These are phyloP conservation scores for Candida tropicalis DNA, from an alignment of 1,139 yeast genomes.

Conservation along the genomic window DNA sequence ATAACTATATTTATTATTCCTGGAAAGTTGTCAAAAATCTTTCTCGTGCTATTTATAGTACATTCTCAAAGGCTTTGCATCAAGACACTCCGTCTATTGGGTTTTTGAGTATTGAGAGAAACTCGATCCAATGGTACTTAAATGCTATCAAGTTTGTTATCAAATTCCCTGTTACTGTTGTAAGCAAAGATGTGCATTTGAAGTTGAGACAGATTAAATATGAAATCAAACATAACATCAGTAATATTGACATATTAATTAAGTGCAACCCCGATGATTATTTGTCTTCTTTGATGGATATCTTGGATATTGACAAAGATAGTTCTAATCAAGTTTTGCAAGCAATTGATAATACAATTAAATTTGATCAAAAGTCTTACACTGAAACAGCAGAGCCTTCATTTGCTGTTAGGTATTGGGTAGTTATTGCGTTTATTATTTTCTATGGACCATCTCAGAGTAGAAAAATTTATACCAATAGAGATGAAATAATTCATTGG, in stretches of 20 bases:
- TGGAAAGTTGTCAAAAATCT: slow-evolving; percentile 9
- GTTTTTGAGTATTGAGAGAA: slow-evolving; percentile 10
- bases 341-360: slow-evolving; percentile 11
- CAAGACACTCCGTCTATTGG: slow-evolving; percentile 18
- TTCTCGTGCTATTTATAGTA: slow-evolving; percentile 9
- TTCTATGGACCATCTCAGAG: slow-evolving; percentile 61
- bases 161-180: slow-evolving; percentile 23
- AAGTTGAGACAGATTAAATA: slow-evolving; percentile 23
- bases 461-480: slow-evolving; percentile 47
- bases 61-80: slow-evolving; percentile 11
- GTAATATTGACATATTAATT: slow-evolving; percentile 26
- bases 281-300: slow-evolving; percentile 11
- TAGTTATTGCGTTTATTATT: slow-evolving; percentile 40
- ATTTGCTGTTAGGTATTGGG: slow-evolving; percentile 67
- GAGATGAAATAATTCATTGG: slow-evolving; percentile 58
- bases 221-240: slow-evolving; percentile 24
- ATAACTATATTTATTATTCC: slow-evolving; percentile 18
- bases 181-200: slow-evolving; percentile 25
- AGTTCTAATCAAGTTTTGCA: slow-evolving; percentile 13
- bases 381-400: slow-evolving; percentile 46
- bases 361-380: slow-evolving; percentile 14
- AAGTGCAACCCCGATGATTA: slow-evolving; percentile 19
- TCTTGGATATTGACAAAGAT: slow-evolving; percentile 17
- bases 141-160: slow-evolving; percentile 11
- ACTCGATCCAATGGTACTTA: slow-evolving; percentile 11